Evolutionary conservation across 202 grass and related monocot species (phyloP).

Genomic region (Schoenoplectus tabernaemontani): DNA sequence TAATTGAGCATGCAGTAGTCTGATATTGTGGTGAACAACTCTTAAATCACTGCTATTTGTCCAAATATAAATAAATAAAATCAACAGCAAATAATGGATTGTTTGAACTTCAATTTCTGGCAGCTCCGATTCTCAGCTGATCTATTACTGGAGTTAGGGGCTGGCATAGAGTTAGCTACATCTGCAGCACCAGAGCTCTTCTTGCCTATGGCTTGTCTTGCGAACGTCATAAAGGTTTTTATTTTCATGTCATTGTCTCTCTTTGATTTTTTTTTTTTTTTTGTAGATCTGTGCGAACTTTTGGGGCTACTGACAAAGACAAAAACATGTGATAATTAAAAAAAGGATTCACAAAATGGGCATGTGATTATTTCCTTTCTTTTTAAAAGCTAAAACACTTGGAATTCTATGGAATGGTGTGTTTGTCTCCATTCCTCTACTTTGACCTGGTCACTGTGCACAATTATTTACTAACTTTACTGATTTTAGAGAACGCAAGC

Average conservation of each 20-base stretch:
- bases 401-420: not conserved
- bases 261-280: not conserved
- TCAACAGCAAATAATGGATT: not conserved
- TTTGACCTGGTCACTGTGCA: not conserved
- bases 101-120: constrained; percentile 17
- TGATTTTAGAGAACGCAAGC: not conserved
- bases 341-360: not conserved
- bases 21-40: not conserved
- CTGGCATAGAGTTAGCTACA: constrained; percentile 91
- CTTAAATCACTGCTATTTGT: not conserved
- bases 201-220: constrained; percentile 91
- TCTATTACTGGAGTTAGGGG: constrained; percentile 93
- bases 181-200: constrained; percentile 88
- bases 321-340: not conserved
- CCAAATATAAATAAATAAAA: not conserved
- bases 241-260: not conserved
- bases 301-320: not conserved
- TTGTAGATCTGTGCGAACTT: not conserved
- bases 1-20: not conserved
- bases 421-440: not conserved
- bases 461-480: not conserved
- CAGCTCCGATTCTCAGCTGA: constrained; percentile 89
- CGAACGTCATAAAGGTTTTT: constrained; percentile 87
- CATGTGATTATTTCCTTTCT: not conserved
- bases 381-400: not conserved